These are phyloP conservation scores for Candida orba DNA, from an alignment of 805 yeast species.

Conservation along the genomic window DNA sequence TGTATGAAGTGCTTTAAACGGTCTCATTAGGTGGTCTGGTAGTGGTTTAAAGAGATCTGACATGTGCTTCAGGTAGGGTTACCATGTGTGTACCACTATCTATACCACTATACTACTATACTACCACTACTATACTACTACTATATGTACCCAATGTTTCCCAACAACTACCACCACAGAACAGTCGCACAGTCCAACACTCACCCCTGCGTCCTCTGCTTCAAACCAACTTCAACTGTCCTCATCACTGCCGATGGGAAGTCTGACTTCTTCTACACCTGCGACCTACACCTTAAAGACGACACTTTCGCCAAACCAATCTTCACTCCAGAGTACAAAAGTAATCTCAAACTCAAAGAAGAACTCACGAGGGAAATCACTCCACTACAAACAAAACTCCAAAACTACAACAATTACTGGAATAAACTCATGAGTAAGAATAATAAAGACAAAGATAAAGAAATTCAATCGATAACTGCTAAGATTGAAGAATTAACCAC, in stretches of 20 bases:
- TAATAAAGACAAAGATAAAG: not conserved
- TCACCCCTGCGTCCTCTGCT: slow-evolving; percentile 23
- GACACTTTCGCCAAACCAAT: slow-evolving; percentile 19
- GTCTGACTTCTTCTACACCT: slow-evolving; percentile 16
- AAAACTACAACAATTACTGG: too few species aligned
- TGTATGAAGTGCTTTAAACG: too few species aligned
- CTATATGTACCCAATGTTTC: slow-evolving; percentile 7
- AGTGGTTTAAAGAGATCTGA: too few species aligned
- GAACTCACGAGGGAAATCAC: slow-evolving; percentile 7
- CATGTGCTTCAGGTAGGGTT: too few species aligned
- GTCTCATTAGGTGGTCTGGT: too few species aligned
- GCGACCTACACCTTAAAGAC: slow-evolving; percentile 21
- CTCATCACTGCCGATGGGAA: slow-evolving; percentile 20
- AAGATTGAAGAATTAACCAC: slow-evolving; percentile 14
- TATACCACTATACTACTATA: too few species aligned
- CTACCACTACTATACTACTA: too few species aligned
- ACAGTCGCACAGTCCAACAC: slow-evolving; percentile 15
- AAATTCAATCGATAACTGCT: slow-evolving; percentile 12
- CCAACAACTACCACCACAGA: slow-evolving; percentile 20
- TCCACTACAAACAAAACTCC: too few species aligned
- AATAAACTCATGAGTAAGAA: slow-evolving; percentile 5
- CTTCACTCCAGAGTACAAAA: slow-evolving; percentile 16
- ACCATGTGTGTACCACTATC: too few species aligned
- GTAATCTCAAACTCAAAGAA: slow-evolving; percentile 15
- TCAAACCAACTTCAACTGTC: slow-evolving; percentile 20